Conservation (phyloP, 129 eudicot genomes). For the Ambrosia trifida region DNA sequence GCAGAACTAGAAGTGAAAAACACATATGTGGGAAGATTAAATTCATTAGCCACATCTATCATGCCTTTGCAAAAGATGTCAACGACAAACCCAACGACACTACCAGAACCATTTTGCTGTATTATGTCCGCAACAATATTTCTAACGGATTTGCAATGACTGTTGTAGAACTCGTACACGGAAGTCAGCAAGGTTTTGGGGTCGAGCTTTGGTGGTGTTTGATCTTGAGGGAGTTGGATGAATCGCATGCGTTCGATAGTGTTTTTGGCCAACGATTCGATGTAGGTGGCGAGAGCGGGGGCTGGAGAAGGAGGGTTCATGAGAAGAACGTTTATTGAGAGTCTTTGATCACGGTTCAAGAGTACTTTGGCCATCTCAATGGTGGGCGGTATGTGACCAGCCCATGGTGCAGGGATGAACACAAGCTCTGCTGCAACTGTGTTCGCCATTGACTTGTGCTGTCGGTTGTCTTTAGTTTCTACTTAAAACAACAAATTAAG, state of each 20-base stretch:
- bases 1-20: constrained; percentile 33
- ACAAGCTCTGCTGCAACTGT: constrained; percentile 26
- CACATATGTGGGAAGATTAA: constrained; percentile 20
- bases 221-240: constrained; percentile 16
- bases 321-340: constrained; percentile 3
- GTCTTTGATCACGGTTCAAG: constrained; percentile 24
- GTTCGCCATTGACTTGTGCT: neutral
- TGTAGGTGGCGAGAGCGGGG: constrained; percentile 16
- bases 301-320: constrained; percentile 5
- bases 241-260: constrained; percentile 14
- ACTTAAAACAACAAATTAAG: too few species aligned
- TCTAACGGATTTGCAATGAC: constrained; percentile 23
- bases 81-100: constrained; percentile 23
- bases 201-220: constrained; percentile 9
- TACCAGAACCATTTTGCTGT: neutral
- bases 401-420: constrained; percentile 43
- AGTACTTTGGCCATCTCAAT: constrained; percentile 38
- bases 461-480: neutral
- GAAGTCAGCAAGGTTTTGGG: constrained; percentile 2
- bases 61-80: constrained; percentile 35
- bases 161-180: constrained; percentile 21
- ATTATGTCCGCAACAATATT: constrained; percentile 3
- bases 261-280: neutral
- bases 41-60: constrained; percentile 38
- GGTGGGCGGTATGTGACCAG: constrained; percentile 36